These are phyloP conservation scores for Fusarium subglutinans DNA, from an alignment of 2,329 filamentous ascomycete genomes.

Conservation along the genomic window DNA sequence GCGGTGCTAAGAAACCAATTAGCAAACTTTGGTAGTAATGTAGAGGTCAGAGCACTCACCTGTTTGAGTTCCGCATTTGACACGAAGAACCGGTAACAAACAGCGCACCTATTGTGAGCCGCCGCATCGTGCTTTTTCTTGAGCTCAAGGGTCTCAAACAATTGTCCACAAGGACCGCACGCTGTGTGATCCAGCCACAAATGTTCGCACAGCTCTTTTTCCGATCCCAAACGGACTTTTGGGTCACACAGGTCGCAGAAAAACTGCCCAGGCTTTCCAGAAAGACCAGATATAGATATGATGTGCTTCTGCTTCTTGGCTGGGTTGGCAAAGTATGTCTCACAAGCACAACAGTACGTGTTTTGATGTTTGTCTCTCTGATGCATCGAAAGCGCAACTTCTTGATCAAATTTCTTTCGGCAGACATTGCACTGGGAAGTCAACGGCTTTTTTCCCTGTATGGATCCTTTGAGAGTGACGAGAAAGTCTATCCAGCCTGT, in stretches of 20 bases:
- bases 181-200: not conserved
- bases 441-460: not conserved
- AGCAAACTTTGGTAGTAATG: not conserved
- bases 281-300: not conserved
- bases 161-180: not conserved
- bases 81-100: not conserved
- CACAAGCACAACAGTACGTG: not conserved
- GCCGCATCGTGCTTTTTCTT: not conserved
- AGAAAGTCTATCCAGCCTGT: not conserved
- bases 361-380: fast-evolving
- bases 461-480: not conserved
- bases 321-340: not conserved
- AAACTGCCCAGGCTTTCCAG: not conserved
- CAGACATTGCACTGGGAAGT: not conserved
- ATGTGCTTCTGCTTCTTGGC: not conserved
- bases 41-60: not conserved
- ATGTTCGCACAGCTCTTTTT: not conserved
- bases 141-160: not conserved
- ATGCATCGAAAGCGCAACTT: not conserved
- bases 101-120: not conserved
- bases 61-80: not conserved
- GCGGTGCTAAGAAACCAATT: not conserved
- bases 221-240: not conserved
- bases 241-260: not conserved
- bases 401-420: fast-evolving